A percentile compares a stretch with the other conserved stretches of the same genome.
phyloP scores from a whole-genome alignment of 2,329 filamentous ascomycete genomes.

The Rhexocercosporidium sp. region DNA sequence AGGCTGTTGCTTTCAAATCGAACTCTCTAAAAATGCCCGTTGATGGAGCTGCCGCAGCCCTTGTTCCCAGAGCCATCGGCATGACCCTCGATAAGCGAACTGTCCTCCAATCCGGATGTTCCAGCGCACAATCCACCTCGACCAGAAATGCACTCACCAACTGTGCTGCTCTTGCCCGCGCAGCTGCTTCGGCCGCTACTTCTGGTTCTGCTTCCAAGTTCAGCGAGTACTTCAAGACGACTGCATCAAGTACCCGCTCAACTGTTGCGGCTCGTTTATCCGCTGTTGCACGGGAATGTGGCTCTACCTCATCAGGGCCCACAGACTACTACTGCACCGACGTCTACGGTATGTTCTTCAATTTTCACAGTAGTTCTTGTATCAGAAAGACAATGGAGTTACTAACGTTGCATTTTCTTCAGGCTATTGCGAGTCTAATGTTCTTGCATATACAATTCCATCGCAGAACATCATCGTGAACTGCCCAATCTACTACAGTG shows the following conservation, averaged over 20 bases:
- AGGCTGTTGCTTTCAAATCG: slow-evolving; percentile 59
- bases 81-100: slow-evolving; percentile 54
- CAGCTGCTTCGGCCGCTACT: slow-evolving; percentile 56
- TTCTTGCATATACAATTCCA: slow-evolving; percentile 67
- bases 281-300: slow-evolving; percentile 60
- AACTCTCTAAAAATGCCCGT: slow-evolving; percentile 63
- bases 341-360: slow-evolving; percentile 45
- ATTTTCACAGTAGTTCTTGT: no score
- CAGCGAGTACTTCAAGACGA: slow-evolving; percentile 68
- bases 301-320: slow-evolving; percentile 51
- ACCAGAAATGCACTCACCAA: slow-evolving; percentile 58
- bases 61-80: slow-evolving; percentile 52
- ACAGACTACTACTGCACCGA: slow-evolving; percentile 66
- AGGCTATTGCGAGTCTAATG: slow-evolving; percentile 51
- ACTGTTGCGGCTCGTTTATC: slow-evolving; percentile 58
- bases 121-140: slow-evolving; percentile 50
- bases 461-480: slow-evolving; percentile 61
- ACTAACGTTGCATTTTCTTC: background rate
- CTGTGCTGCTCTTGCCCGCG: slow-evolving; percentile 57
- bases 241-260: slow-evolving; percentile 49
- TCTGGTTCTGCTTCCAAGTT: slow-evolving; percentile 56
- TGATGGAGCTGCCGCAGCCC: slow-evolving; percentile 59
- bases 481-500: slow-evolving; percentile 64
- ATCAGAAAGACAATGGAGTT: no score
- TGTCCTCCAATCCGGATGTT: slow-evolving; percentile 58